Base-by-base conservation (phyloP, 2,329 filamentous ascomycete species). In the Aaosphaeria arxii region DNA sequence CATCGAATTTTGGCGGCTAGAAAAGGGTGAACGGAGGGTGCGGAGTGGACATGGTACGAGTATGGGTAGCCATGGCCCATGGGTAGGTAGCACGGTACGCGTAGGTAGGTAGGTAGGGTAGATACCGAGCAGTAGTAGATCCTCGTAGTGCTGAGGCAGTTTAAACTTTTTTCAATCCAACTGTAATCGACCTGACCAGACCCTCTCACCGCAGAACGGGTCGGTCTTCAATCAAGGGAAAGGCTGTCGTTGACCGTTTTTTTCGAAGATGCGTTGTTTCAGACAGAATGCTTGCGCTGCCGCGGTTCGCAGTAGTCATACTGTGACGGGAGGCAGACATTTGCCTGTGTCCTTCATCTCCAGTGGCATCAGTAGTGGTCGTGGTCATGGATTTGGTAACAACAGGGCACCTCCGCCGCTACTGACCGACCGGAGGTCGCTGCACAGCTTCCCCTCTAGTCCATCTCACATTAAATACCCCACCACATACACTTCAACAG, bases 201-300 rank as follows among this genome's bases (percentile, higher is more conserved):
- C 47, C 42, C 51, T 50, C 50, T 54, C 59, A 55, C 49, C 52
- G 48, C 50, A 56, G 56, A 59, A 62, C 63, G 54, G 57, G 44
- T 44, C 30, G 42, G 36, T 45, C 47, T 50, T 53, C 54, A 24
- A 52, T 48, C 52, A 53, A 54, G 53, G 48, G 47, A 48, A 44
- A 52, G 50, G 48, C 49, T 11, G 11, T 41, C 17, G 3, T 43
- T 50, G 49, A 47, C 48, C 46, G 11, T 41, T 29, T 41, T 35
- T n/a, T 36, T n/a, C 33, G 52, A 53, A 51, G 62, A 69, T 69
- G 66, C 63, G 61, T 55, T 62, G 58, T 57, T 60, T 67, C 63
- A 66, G 60, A 51, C 61, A 61, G 41, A 55, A 66, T 63, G 65
- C 56, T 49, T 56, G 24, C 54, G 38, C 49, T 56, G 58, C 57